These are phyloP conservation scores for Passiflora organensis DNA, from an alignment of 345 rosid species.

Conservation along the genomic window DNA sequence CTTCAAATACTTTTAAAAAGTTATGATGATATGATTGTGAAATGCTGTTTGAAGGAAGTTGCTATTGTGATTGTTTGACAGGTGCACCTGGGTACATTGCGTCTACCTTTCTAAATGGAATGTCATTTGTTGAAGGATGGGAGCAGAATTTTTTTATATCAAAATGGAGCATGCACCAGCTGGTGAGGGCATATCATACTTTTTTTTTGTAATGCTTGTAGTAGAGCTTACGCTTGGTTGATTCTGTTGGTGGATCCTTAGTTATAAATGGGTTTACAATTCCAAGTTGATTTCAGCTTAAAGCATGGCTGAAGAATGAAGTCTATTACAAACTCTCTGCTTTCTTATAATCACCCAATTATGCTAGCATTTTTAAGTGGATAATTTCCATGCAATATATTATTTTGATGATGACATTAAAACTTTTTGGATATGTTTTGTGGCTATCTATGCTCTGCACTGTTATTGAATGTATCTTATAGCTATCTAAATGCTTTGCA, in stretches of 20 bases:
- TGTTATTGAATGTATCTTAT: neutral
- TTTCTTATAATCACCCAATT: too few species aligned
- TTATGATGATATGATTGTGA: neutral
- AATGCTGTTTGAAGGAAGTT: neutral
- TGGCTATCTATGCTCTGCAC: too few species aligned
- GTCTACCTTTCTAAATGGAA: slow-evolving; percentile 83
- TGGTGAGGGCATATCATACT: slow-evolving; percentile 41
- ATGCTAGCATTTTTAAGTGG: too few species aligned
- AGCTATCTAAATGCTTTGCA: neutral
- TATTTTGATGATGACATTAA: neutral
- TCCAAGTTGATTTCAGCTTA: neutral
- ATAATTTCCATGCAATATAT: neutral
- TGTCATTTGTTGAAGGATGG: slow-evolving; percentile 98
- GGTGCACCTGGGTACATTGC: slow-evolving; percentile 91
- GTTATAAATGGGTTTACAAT: neutral
- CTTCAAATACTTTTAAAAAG: neutral
- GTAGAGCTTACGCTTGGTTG: neutral
- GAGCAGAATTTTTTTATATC: slow-evolving; percentile 93
- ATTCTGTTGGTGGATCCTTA: neutral
- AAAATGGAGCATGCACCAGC: slow-evolving; percentile 98
- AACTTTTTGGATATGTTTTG: too few species aligned
- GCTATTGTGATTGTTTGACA: slow-evolving; percentile 21
- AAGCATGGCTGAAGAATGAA: neutral
- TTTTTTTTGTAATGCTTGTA: slow-evolving; percentile 7
- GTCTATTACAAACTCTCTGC: too few species aligned